These are phyloP conservation scores for Carallia pectinifolia DNA, from an alignment of 345 rosid genomes.

Conservation along the genomic window DNA sequence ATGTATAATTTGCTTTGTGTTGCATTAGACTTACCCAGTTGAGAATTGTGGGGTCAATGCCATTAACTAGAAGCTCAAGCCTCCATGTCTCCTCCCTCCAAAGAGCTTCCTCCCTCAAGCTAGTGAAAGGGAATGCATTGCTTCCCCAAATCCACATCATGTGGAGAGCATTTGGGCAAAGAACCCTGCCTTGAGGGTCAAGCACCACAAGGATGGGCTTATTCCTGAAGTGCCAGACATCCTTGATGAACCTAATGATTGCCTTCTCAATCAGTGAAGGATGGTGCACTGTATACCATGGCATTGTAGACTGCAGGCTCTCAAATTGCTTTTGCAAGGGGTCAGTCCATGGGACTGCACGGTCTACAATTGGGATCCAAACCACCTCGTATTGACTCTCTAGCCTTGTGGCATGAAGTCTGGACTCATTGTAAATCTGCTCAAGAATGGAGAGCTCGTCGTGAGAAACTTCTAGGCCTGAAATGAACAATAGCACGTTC, in stretches of 20 bases:
- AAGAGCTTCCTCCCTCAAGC: slow-evolving; percentile 65
- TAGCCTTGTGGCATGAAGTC: slow-evolving; percentile 41
- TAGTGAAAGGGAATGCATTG: slow-evolving; percentile 89
- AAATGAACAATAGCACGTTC: slow-evolving; percentile 71
- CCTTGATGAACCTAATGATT: slow-evolving; percentile 63
- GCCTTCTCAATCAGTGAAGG: slow-evolving; percentile 62
- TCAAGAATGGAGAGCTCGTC: slow-evolving; percentile 84
- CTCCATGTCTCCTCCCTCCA: slow-evolving; percentile 80
- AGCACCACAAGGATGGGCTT: slow-evolving; percentile 86
- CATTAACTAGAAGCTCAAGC: slow-evolving; percentile 75
- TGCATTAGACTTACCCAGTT: slow-evolving; percentile 52
- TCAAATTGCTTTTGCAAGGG: slow-evolving; percentile 44
- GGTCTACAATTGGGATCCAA: slow-evolving; percentile 83
- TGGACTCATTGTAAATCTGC: slow-evolving; percentile 76
- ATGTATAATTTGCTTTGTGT: background rate
- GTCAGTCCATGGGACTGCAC: slow-evolving; percentile 34
- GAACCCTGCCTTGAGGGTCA: slow-evolving; percentile 83
- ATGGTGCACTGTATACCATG: slow-evolving; percentile 76
- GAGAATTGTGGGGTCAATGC: slow-evolving; percentile 67
- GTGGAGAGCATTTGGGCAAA: slow-evolving; percentile 80
- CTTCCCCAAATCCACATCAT: slow-evolving; percentile 99
- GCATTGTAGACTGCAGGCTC: slow-evolving; percentile 54
- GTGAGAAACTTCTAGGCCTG: slow-evolving; percentile 60
- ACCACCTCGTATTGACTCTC: slow-evolving; percentile 77
- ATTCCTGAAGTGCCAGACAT: slow-evolving; percentile 82